Conservation (phyloP, 768 basidiomycete species). For the Boletus sp. region DNA sequence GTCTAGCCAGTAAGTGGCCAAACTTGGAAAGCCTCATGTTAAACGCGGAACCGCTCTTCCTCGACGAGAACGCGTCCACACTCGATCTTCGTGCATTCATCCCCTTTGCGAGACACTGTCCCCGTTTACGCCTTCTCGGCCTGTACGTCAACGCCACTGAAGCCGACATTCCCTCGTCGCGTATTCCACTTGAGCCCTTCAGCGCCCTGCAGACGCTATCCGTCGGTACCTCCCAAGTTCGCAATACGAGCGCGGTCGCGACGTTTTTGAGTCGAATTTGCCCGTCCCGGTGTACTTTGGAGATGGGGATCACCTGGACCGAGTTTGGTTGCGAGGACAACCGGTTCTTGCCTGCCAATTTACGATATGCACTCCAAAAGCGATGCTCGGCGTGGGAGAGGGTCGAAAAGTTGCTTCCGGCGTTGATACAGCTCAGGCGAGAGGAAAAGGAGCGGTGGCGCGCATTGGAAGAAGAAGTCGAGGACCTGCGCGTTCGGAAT, state of each 20-base stretch:
- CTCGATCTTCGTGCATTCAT: constrained; percentile 40
- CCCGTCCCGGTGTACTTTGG: constrained; percentile 41
- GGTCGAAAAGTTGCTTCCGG: constrained; percentile 41
- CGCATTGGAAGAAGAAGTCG: constrained; percentile 42
- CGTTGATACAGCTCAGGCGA: constrained; percentile 40
- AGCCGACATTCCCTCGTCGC: constrained; percentile 12
- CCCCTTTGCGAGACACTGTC: constrained; percentile 41
- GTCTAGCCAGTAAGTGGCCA: constrained; percentile 45
- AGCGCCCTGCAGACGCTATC: constrained; percentile 30
- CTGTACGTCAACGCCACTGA: constrained; percentile 37
- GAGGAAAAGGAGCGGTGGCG: constrained; percentile 42
- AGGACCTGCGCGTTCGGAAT: constrained; percentile 48
- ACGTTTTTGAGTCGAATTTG: constrained; percentile 53
- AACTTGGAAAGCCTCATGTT: constrained; percentile 42
- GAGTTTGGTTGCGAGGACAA: constrained; percentile 15
- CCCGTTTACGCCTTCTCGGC: constrained; percentile 34
- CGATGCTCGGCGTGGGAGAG: constrained; percentile 42
- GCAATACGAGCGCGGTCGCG: constrained; percentile 42
- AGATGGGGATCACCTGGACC: constrained; percentile 49
- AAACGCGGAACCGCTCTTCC: constrained; percentile 44
- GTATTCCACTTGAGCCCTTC: constrained; percentile 17
- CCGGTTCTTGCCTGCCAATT: constrained; percentile 5
- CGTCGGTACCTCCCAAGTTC: constrained; percentile 49
- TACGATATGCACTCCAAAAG: constrained; percentile 5
- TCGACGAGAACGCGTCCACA: constrained; percentile 8